phyloP scores from a whole-genome alignment of 176 grass and related monocot species.

The bread wheat (Triticum aestivum) region DNA sequence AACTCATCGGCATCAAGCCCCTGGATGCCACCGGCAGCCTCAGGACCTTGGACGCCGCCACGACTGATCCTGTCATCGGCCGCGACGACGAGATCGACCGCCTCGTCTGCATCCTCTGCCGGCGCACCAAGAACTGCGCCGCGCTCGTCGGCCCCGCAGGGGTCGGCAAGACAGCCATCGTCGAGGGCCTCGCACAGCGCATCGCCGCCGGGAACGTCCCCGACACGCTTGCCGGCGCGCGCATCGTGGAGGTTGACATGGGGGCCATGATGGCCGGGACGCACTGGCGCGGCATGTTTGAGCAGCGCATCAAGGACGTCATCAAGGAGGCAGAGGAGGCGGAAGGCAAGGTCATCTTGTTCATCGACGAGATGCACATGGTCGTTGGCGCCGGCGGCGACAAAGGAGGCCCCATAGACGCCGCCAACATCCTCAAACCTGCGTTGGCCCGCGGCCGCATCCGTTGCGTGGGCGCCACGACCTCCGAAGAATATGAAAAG shows the following conservation, averaged over 20 bases:
- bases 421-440: not conserved
- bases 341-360: not conserved
- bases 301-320: not conserved
- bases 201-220: not conserved
- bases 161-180: not conserved
- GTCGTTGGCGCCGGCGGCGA: not conserved
- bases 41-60: not conserved
- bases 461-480: not conserved
- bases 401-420: not conserved
- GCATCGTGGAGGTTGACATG: not conserved
- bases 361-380: conserved; percentile 8
- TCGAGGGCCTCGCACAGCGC: not conserved
- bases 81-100: not conserved
- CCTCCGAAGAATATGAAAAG: not conserved
- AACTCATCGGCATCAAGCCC: not conserved
- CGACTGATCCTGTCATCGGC: not conserved
- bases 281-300: not conserved
- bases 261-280: not conserved
- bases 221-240: not conserved
- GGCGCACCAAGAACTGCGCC: not conserved
- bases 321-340: not conserved
- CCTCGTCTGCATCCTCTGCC: not conserved
- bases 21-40: not conserved
- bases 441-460: not conserved
- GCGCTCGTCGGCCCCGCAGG: not conserved